These are phyloP conservation scores for Panicum miliaceum DNA, from an alignment of 176 grass and related monocot genomes.

Conservation along the genomic window DNA sequence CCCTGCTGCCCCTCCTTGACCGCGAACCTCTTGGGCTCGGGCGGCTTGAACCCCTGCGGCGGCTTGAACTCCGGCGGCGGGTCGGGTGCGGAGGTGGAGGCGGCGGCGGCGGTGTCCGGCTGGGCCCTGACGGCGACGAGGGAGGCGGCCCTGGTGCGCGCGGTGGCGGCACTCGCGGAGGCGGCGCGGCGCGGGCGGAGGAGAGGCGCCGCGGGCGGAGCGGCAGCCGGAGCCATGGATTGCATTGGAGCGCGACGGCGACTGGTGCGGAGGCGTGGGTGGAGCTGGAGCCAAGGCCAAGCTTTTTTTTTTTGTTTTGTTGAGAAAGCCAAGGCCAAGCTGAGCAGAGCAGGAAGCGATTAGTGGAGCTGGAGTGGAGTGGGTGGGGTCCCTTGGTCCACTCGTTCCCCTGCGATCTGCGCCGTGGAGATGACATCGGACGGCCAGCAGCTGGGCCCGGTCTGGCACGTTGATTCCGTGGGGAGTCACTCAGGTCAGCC, in stretches of 20 bases:
- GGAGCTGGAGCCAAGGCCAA: too few species aligned
- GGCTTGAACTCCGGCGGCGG: constrained; percentile 39
- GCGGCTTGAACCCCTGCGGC: constrained; percentile 65
- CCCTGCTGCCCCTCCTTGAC: constrained; percentile 63
- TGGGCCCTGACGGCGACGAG: constrained; percentile 19
- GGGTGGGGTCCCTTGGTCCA: background rate
- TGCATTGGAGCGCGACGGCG: background rate
- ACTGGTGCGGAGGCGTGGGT: background rate
- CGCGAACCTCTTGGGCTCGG: constrained; percentile 69
- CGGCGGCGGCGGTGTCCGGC: constrained; percentile 41
- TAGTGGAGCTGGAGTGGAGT: background rate
- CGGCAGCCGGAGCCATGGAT: constrained; percentile 34
- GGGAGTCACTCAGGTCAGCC: background rate
- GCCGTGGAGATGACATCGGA: background rate
- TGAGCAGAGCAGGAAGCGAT: too few species aligned
- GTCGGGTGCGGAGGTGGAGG: constrained; percentile 29
- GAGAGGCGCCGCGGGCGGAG: constrained; percentile 18
- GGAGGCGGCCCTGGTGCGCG: background rate
- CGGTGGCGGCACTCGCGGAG: background rate
- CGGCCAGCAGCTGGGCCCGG: background rate
- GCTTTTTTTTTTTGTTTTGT: too few species aligned
- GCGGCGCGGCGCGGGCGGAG: constrained; percentile 17
- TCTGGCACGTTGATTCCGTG: background rate
- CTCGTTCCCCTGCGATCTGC: background rate
- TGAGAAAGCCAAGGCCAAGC: too few species aligned